phyloP scores from a whole-genome alignment of 257 asterid genomes.

The Haberlea rhodopensis region DNA sequence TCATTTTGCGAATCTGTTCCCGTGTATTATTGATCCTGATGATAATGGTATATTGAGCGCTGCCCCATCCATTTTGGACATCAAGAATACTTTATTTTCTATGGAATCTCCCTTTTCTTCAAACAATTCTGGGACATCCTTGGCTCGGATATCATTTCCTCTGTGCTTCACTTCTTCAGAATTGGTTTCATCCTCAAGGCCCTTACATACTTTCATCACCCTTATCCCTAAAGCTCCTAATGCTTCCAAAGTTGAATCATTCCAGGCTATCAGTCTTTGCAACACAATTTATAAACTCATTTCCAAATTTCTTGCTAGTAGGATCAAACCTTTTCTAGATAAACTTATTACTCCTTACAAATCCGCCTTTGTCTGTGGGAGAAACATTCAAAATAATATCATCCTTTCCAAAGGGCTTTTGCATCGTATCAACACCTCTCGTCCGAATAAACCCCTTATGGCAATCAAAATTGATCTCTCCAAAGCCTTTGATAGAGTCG shows the following conservation, averaged over 20 bases:
- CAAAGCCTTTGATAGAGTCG: background rate
- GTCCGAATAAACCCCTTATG: background rate
- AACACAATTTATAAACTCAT: background rate
- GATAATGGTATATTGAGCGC: background rate
- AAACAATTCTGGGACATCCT: too few relatives aligned
- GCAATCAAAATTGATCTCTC: background rate
- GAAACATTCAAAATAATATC: background rate
- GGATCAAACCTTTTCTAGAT: background rate
- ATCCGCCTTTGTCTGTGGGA: background rate
- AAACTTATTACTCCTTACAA: background rate
- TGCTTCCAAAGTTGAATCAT: background rate
- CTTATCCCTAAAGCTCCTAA: background rate
- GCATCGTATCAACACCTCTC: background rate
- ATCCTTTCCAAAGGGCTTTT: background rate
- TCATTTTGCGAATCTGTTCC: background rate
- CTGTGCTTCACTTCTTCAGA: background rate
- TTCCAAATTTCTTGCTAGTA: background rate
- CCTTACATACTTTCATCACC: background rate
- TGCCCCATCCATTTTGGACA: background rate
- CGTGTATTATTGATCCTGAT: background rate
- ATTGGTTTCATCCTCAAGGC: background rate
- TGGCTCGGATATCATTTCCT: background rate
- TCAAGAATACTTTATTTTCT: background rate
- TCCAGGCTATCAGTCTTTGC: background rate
- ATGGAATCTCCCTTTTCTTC: too few relatives aligned